Percentiles rank a stretch among this genome's conserved stretches.
These are phyloP conservation scores for Rhizopogon vulgaris DNA, from an alignment of 768 basidiomycete species.

Conservation along the genomic window DNA sequence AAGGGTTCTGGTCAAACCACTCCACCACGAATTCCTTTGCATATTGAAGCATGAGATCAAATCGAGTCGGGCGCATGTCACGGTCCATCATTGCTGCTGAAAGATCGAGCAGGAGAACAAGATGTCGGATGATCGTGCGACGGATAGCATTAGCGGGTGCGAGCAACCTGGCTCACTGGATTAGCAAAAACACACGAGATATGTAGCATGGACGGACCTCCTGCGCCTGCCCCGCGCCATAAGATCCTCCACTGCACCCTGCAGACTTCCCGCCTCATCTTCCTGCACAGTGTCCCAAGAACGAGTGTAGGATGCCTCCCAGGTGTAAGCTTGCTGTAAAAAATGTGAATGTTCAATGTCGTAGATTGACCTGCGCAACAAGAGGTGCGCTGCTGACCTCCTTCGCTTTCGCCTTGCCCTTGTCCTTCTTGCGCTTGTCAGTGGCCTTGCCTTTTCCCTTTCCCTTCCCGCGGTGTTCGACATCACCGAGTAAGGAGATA, in stretches of 20 bases:
- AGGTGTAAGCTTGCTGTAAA: conserved; percentile 76
- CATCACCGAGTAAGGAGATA: conserved; percentile 54
- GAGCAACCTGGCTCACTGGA: conserved; percentile 48
- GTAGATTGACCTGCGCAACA: too few relatives aligned
- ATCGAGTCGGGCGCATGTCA: conserved; percentile 92
- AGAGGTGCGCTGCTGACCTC: conserved; percentile 17
- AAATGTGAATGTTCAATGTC: not conserved
- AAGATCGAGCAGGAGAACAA: conserved; percentile 88
- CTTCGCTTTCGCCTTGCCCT: conserved; percentile 35
- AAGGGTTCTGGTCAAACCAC: conserved; percentile 99
- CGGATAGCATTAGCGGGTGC: conserved; percentile 85
- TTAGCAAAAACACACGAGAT: conserved; percentile 7
- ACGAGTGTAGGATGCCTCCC: conserved; percentile 92
- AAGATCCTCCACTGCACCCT: conserved; percentile 83
- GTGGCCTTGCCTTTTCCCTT: conserved; percentile 52
- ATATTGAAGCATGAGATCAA: conserved; percentile 86
- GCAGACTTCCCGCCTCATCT: conserved; percentile 88
- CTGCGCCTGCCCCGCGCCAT: conserved; percentile 81
- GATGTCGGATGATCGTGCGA: conserved; percentile 92
- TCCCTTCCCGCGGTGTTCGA: conserved; percentile 40
- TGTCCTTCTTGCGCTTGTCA: conserved; percentile 49
- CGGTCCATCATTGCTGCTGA: conserved; percentile 91
- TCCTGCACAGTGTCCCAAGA: conserved; percentile 98
- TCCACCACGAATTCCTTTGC: conserved; percentile 88
- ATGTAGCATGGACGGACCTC: conserved; percentile 44